Percentiles rank a stretch among this genome's conserved stretches.
Evolutionary conservation across 805 yeast species (phyloP).

Genomic region (Candida methanosorbosa): DNA sequence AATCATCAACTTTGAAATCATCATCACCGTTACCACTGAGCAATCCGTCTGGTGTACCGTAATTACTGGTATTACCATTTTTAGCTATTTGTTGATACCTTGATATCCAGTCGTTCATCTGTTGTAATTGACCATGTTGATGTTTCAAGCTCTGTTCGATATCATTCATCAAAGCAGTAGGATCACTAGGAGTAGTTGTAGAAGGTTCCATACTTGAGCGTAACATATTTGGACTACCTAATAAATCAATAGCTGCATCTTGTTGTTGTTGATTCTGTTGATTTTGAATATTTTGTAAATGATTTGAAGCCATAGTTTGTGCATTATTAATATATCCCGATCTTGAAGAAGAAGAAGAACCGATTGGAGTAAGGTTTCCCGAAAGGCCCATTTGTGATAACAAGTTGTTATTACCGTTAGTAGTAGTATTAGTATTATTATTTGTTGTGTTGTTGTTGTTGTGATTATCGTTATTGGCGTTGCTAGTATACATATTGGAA

Average conservation of each 20-base stretch:
- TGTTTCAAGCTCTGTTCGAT: conserved; percentile 38
- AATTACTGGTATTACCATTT: conserved; percentile 1
- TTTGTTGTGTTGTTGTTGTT: too few species aligned
- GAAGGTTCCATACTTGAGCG: background rate
- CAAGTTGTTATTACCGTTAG: too few species aligned
- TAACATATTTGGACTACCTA: too few species aligned
- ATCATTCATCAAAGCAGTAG: conserved; percentile 24
- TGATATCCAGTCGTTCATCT: conserved; percentile 48
- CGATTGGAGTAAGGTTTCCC: background rate
- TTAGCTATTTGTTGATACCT: conserved; percentile 5
- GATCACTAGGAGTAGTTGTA: conserved; percentile 1
- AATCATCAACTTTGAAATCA: conserved; percentile 26
- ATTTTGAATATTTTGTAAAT: too few species aligned
- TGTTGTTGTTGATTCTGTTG: background rate
- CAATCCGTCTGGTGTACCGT: background rate
- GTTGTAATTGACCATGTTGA: conserved; percentile 45
- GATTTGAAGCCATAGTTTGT: background rate
- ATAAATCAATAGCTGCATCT: background rate
- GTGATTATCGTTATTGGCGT: background rate
- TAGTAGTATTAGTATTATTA: background rate
- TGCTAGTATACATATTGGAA: background rate
- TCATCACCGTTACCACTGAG: conserved; percentile 8
- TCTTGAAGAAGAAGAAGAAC: background rate
- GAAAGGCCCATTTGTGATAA: too few species aligned
- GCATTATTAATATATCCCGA: background rate